These are phyloP conservation scores for Nepenthes gracilis DNA, from an alignment of 148 eudicot genomes.

Conservation along the genomic window DNA sequence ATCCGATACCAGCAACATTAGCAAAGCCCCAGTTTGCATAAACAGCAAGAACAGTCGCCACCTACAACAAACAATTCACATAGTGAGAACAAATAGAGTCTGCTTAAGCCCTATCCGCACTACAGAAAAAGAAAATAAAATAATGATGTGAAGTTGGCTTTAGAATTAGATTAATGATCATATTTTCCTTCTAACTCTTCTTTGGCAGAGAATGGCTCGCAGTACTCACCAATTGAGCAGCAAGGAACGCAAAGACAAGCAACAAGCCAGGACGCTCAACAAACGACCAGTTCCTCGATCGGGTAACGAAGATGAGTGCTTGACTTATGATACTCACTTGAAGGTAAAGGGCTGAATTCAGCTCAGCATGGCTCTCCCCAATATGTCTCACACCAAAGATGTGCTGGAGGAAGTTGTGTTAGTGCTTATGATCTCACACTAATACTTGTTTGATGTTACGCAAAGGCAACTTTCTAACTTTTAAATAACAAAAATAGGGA, in stretches of 20 bases:
- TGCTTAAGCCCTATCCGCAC: not conserved
- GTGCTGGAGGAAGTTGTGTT: slow-evolving; percentile 6
- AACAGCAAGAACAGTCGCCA: slow-evolving; percentile 26
- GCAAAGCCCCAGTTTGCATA: slow-evolving; percentile 31
- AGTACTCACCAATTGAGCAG: slow-evolving; percentile 23
- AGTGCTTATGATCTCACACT: too few species aligned
- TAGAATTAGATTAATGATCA: not conserved
- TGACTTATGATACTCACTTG: slow-evolving; percentile 33
- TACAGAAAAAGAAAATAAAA: too few species aligned
- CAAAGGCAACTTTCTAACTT: too few species aligned
- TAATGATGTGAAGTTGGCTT: not conserved
- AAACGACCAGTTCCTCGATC: slow-evolving; percentile 29
- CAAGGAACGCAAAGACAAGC: slow-evolving; percentile 21
- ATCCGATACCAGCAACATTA: slow-evolving; percentile 21
- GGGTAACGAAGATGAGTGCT: slow-evolving; percentile 30
- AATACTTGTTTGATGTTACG: too few species aligned
- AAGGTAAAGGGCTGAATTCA: slow-evolving; percentile 25
- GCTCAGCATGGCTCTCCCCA: slow-evolving; percentile 11
- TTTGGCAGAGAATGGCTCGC: too few species aligned
- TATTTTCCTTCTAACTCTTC: too few species aligned
- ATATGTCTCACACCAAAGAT: slow-evolving; percentile 19
- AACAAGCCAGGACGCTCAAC: slow-evolving; percentile 23
- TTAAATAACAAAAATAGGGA: too few species aligned
- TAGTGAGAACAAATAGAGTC: not conserved
- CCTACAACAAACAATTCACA: slow-evolving; percentile 3